Conservation (phyloP, 1,284 basidiomycete species). For the Cryptococcus sp. region DNA sequence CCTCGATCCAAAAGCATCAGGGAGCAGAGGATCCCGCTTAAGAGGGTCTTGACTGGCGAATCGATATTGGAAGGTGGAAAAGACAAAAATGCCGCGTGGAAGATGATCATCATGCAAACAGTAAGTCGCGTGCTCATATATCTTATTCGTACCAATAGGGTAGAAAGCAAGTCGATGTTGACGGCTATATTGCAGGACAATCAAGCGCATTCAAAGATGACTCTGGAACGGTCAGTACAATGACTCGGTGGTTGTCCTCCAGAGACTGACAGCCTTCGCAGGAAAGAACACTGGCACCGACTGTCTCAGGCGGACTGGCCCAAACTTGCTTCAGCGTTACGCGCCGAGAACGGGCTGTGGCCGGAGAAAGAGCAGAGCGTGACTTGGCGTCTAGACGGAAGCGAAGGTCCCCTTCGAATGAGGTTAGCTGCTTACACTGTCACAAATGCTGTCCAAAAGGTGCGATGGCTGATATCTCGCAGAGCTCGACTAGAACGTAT, state of each 20-base stretch:
- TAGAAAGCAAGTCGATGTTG: not conserved
- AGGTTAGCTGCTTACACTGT: slow-evolving; percentile 57
- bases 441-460: not conserved
- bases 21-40: slow-evolving; percentile 40
- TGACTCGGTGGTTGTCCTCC: not conserved
- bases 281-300: slow-evolving; percentile 52
- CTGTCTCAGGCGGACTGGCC: slow-evolving; percentile 52
- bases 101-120: slow-evolving; percentile 51
- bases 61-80: slow-evolving; percentile 46
- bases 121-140: slow-evolving; percentile 18
- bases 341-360: slow-evolving; percentile 75
- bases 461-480: not conserved
- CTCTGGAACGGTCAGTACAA: slow-evolving; percentile 39
- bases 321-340: slow-evolving; percentile 37
- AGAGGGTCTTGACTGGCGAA: slow-evolving; percentile 49
- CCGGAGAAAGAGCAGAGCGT: slow-evolving; percentile 59
- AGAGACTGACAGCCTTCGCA: slow-evolving; percentile 16
- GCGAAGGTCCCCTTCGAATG: slow-evolving; percentile 81
- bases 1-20: slow-evolving; percentile 22
- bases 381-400: slow-evolving; percentile 79
- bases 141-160: no score
- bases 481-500: slow-evolving; percentile 44
- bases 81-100: slow-evolving; percentile 54
- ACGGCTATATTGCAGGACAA: slow-evolving; percentile 29
- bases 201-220: slow-evolving; percentile 44